phyloP scores from a whole-genome alignment of 371 early-diverging fungal species.

The Ordospora pajunii region DNA sequence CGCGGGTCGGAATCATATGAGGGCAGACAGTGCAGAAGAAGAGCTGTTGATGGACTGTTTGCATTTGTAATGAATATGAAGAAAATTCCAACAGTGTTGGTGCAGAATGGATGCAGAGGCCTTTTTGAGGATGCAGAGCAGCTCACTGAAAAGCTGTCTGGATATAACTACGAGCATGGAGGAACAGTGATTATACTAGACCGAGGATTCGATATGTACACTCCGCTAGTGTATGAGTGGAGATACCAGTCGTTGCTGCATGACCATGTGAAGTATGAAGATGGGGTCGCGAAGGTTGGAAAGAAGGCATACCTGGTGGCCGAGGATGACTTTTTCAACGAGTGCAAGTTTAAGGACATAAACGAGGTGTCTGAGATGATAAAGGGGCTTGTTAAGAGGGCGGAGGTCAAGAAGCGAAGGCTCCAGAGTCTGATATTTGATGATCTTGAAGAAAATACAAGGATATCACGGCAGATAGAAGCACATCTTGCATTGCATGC shows the following conservation, averaged over 20 bases:
- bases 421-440: slow-evolving; percentile 42
- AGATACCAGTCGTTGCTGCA: slow-evolving; percentile 96
- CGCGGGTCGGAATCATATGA: background rate
- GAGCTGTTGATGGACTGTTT: slow-evolving; percentile 30
- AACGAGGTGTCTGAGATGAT: slow-evolving; percentile 46
- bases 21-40: background rate
- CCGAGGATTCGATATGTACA: slow-evolving; percentile 84
- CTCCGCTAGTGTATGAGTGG: slow-evolving; percentile 89
- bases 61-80: slow-evolving; percentile 47
- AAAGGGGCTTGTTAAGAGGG: slow-evolving; percentile 36
- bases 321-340: slow-evolving; percentile 47
- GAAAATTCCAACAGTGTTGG: slow-evolving; percentile 40
- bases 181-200: slow-evolving; percentile 71
- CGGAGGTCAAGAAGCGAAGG: slow-evolving; percentile 45
- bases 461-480: slow-evolving; percentile 33
- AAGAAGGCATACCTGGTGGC: slow-evolving; percentile 34
- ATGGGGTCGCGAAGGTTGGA: slow-evolving; percentile 79
- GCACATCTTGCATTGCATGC: slow-evolving; percentile 51
- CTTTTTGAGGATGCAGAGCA: background rate
- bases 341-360: slow-evolving; percentile 57
- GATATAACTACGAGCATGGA: background rate
- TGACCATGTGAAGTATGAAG: slow-evolving; percentile 79
- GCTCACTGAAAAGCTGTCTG: background rate
- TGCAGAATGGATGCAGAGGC: background rate
- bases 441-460: slow-evolving; percentile 51